Evolutionary conservation across 108 stramenopile species (phyloP).

Genomic region (Cyclostephanos tholiformis): DNA sequence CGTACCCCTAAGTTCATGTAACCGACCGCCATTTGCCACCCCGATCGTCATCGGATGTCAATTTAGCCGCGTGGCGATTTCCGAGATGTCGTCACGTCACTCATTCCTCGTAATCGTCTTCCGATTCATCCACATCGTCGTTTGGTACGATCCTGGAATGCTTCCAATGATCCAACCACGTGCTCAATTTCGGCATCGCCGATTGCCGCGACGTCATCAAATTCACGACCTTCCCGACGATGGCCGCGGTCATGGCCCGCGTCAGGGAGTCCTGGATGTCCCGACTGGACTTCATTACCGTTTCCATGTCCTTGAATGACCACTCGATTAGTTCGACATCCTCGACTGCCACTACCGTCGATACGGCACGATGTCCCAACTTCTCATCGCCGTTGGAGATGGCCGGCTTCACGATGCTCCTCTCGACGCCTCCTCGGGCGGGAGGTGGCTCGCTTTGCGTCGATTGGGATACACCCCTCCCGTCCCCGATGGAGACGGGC

Average conservation of each 20-base stretch:
- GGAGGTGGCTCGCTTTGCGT: slow-evolving; percentile 9
- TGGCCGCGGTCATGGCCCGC: slow-evolving; percentile 79
- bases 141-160: not conserved
- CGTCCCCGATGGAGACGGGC: slow-evolving; percentile 27
- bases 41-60: no score
- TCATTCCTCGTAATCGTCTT: not conserved
- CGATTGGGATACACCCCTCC: slow-evolving; percentile 37
- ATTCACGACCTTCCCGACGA: slow-evolving; percentile 88
- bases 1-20: no score
- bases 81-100: not conserved
- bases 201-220: slow-evolving; percentile 57
- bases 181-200: slow-evolving; percentile 21
- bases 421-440: not conserved
- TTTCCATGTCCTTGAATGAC: slow-evolving; percentile 78
- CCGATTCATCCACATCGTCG: not conserved
- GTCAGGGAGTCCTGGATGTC: slow-evolving; percentile 78
- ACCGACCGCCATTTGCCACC: no score
- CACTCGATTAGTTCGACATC: slow-evolving; percentile 70
- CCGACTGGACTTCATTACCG: slow-evolving; percentile 63
- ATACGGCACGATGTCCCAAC: slow-evolving; percentile 38
- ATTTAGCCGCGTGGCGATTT: no score
- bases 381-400: not conserved
- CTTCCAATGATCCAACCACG: slow-evolving; percentile 45
- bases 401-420: not conserved
- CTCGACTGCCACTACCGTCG: slow-evolving; percentile 65